Base-by-base conservation (phyloP, 75 land plant species). In the Gnetum montanum region DNA sequence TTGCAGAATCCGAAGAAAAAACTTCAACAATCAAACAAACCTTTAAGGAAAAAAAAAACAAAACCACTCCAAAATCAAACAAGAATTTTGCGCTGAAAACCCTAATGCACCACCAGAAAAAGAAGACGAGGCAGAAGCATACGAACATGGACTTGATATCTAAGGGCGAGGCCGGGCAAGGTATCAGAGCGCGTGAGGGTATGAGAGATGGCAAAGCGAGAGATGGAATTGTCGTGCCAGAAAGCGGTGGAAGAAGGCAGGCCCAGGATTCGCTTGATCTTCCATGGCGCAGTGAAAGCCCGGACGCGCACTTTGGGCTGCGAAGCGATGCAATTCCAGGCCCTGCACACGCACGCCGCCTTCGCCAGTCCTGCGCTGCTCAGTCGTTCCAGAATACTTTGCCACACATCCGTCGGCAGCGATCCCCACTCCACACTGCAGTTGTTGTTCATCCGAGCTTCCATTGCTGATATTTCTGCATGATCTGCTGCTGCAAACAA, bases 171-270 rank as follows among this genome's bases (percentile, higher is more conserved):
- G 34, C 88, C 72, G 26, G 97, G 72, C 6, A 87, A 70, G 28
- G 77, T 62, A 26, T 91, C 97, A 13, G 79, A 84, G 4, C 83
- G 61, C 30, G 43, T 43, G 20, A 87, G 34, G 0, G 75, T 59
- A 50, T 91, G 97, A 4, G 97, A 91, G 24, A 91, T 80, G 11
- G 93, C 97, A 63, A 91, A 88, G 31, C 70, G 68, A 3, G 63
- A 58, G 29, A 91, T 60, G 4, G 66, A 18, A 19, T 52, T 60
- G 12, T 73, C 82, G 25, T 82, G 77, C 88, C 88, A 87, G 63
- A 86, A 91, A 57, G 63, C 56, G 19, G 60, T 25, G 8, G 85
- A 78, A 56, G 63, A 59, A 18, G 93, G 93, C 24, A 45, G 64
- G 43, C 93, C 92, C 13, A 83, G 67, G 11, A 91, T 71, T 6